Evolutionary conservation across 2,329 filamentous ascomycete genomes (phyloP).

Genomic region (Pseudogymnoascus sp.): DNA sequence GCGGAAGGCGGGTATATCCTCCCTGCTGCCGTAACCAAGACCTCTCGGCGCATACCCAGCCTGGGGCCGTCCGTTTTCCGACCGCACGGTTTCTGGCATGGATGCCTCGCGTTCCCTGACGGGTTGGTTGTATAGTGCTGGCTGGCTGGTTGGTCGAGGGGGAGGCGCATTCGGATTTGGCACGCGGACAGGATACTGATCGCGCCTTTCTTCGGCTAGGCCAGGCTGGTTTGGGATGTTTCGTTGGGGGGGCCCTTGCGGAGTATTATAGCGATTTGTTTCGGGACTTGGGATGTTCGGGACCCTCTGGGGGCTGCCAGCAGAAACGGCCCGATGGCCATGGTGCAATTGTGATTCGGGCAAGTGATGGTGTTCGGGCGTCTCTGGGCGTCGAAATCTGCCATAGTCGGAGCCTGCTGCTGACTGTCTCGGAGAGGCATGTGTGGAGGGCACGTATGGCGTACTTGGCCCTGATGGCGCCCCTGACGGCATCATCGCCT

Average conservation of each 20-base stretch:
- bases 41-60: slow-evolving; percentile 13
- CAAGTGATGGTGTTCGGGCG: slow-evolving; percentile 58
- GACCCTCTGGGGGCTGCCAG: slow-evolving; percentile 32
- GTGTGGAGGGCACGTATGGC: slow-evolving; percentile 32
- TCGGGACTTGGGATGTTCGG: slow-evolving; percentile 46
- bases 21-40: slow-evolving; percentile 21
- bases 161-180: slow-evolving; percentile 23
- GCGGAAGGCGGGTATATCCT: slow-evolving; percentile 26
- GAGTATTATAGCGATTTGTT: slow-evolving; percentile 50
- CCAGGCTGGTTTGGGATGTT: slow-evolving; percentile 31
- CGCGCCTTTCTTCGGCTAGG: slow-evolving; percentile 38
- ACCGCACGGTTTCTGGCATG: background rate
- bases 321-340: slow-evolving; percentile 31
- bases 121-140: slow-evolving; percentile 18
- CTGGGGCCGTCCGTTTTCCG: slow-evolving; percentile 1
- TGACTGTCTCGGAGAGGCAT: slow-evolving; percentile 29
- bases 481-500: slow-evolving; percentile 25
- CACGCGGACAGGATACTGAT: slow-evolving; percentile 22
- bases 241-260: slow-evolving; percentile 46
- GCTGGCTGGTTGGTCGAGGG: slow-evolving; percentile 28
- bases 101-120: slow-evolving; percentile 4
- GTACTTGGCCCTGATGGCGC: slow-evolving; percentile 22
- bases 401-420: slow-evolving; percentile 49
- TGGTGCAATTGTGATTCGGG: slow-evolving; percentile 37
- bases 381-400: slow-evolving; percentile 59